Percentiles rank a stretch among this genome's conserved stretches.
Evolutionary conservation across 768 basidiomycete species (phyloP).

Genomic region (Paxillus involutus): DNA sequence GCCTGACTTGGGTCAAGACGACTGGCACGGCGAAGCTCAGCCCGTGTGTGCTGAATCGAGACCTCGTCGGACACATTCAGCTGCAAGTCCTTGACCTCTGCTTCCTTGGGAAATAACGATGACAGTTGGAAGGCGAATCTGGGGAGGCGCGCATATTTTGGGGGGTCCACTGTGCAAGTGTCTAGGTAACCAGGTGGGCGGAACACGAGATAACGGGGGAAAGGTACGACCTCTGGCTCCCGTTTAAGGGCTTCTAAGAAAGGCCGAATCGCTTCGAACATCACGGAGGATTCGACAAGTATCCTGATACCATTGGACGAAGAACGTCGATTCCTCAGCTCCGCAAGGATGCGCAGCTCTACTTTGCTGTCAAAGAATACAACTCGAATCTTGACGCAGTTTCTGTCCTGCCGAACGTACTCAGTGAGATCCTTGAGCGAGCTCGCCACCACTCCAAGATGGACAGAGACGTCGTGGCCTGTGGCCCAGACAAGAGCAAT

Average conservation of each 20-base stretch:
- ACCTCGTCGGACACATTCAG: slow-evolving; percentile 40
- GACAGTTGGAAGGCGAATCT: slow-evolving; percentile 56
- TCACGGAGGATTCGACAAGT: slow-evolving; percentile 60
- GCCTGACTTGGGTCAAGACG: slow-evolving; percentile 70
- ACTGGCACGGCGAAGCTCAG: slow-evolving; percentile 45
- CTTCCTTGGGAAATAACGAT: slow-evolving; percentile 47
- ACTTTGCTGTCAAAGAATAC: slow-evolving; percentile 63
- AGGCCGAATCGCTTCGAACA: slow-evolving; percentile 68
- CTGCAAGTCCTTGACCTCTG: slow-evolving; percentile 38
- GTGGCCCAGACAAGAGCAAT: slow-evolving; percentile 57
- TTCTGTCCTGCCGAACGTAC: slow-evolving; percentile 33
- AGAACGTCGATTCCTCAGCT: slow-evolving; percentile 30
- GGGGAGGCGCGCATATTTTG: slow-evolving; percentile 53
- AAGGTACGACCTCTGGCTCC: slow-evolving; percentile 59
- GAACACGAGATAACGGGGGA: slow-evolving; percentile 51
- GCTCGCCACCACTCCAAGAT: slow-evolving; percentile 55
- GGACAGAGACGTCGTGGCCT: slow-evolving; percentile 35
- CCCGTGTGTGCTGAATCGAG: slow-evolving; percentile 49
- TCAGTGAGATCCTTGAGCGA: slow-evolving; percentile 44
- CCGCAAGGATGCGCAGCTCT: slow-evolving; percentile 46
- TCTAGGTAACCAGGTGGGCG: slow-evolving; percentile 35
- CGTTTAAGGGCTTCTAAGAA: slow-evolving; percentile 62
- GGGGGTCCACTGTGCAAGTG: slow-evolving; percentile 43
- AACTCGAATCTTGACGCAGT: slow-evolving; percentile 46
- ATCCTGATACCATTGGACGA: slow-evolving; percentile 29